Evolutionary conservation across 163 green algal species (phyloP).

Genomic region (Chlamydomonas reinhardtii): DNA sequence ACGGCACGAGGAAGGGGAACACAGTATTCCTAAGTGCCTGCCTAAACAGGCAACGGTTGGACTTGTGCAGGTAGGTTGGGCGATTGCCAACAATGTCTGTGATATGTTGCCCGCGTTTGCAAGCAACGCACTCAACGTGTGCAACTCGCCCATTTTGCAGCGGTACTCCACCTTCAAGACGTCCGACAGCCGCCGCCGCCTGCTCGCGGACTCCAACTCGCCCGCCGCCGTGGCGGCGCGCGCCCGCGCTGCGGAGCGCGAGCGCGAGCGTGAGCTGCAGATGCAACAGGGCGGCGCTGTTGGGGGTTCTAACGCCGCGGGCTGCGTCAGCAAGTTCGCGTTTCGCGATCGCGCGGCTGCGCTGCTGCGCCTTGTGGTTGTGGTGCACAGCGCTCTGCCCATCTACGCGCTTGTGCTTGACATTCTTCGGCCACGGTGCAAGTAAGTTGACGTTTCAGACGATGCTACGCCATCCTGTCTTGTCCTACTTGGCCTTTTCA

Average conservation of each 20-base stretch:
- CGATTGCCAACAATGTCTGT: no score
- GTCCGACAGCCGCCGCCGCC: conserved; percentile 10
- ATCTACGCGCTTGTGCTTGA: conserved; percentile 17
- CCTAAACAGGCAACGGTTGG: no score
- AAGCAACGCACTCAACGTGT: no score
- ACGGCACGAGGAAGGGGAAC: no score
- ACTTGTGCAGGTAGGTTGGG: no score
- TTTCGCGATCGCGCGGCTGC: conserved; percentile 10
- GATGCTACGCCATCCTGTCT: no score
- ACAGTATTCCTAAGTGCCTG: no score
- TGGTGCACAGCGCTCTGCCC: conserved; percentile 10
- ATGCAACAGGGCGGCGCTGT: background rate
- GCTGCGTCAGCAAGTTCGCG: no score
- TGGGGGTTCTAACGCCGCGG: no score
- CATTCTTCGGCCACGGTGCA: conserved; percentile 4
- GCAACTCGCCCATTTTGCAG: background rate
- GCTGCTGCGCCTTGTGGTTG: conserved; percentile 18
- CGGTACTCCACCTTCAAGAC: background rate
- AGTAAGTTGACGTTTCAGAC: background rate
- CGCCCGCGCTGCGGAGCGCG: background rate
- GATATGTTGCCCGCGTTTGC: no score
- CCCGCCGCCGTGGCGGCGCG: no score
- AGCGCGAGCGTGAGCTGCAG: background rate
- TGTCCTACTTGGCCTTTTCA: no score
- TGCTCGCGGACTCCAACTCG: background rate